Evolutionary conservation across 108 stramenopile genomes (phyloP), one percentile per base, ranked within the genome.

Genomic region (Cyclotella baltica): DNA sequence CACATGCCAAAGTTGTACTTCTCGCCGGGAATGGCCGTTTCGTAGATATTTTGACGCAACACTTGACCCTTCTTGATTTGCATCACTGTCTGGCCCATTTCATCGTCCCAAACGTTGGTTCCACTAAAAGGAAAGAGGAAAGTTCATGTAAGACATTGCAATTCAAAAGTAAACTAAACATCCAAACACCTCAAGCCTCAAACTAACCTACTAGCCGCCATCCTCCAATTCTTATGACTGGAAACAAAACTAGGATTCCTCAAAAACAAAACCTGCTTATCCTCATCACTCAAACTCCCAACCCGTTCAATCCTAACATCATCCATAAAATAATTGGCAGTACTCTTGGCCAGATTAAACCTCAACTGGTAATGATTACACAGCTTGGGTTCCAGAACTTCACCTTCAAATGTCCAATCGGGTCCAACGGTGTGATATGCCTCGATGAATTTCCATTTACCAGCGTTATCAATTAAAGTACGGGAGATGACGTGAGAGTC

Each of bases 291-390:
- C 22, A 51, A 28, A 25, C 43, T 46, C 9, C 33, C 11, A 16
- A 74, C 55, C 53, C 62, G 67, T 46, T 73, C 57, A 13, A 81
- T 34, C 8, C n/a, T 33, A 20, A 81, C 73, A 55, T 81, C 69
- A 37, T 81, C 80, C 52, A 81, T 20, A 31, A 65, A 53, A 23
- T 62, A 81, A 33, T 69, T 74, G 1, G 73, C 63, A 19, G 37
- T 29, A 11, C 67, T 53, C 15, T 36, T 47, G 20, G 58, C 51
- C 37, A 73, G 11, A 29, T 62, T 61, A 37, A 81, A 75, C 53
- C 80, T 37, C 30, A 81, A 62, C 38, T 81, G 80, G 48, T 74
- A 81, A 36, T 81, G 73, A 35, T 81, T 81, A 48, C 80, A 81
- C 11, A 28, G 18, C 37, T 53, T 58, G 30, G 80, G 80, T 1